A percentile compares a stretch with the other conserved stretches of the same genome.
Conservation (phyloP, 2,329 filamentous ascomycete genomes). For the Aotearoamyces nothofagi region DNA sequence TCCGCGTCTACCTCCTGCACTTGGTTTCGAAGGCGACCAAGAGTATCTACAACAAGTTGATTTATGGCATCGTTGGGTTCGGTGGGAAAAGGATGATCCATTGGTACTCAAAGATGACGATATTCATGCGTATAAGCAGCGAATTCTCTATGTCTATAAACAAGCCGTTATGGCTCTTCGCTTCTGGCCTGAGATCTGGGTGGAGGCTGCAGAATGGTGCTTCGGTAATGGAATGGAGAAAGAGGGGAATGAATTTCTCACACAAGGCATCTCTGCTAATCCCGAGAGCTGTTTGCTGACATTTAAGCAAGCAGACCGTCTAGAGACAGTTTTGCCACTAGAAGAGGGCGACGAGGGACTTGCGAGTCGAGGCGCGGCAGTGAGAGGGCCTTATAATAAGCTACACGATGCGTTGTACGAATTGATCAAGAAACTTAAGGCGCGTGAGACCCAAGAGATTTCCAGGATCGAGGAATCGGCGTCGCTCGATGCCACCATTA, state of each 20-base stretch:
- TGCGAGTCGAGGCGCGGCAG: slow-evolving; percentile 43
- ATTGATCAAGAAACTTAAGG: slow-evolving; percentile 59
- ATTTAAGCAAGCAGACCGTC: slow-evolving; percentile 75
- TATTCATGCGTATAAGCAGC: slow-evolving; percentile 53
- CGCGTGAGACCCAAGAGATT: slow-evolving; percentile 42
- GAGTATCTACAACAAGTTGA: slow-evolving; percentile 76
- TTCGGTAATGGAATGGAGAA: slow-evolving; percentile 59
- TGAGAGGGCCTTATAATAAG: slow-evolving; percentile 68
- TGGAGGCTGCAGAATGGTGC: slow-evolving; percentile 86
- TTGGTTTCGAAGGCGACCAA: slow-evolving; percentile 73
- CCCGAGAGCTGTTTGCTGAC: slow-evolving; percentile 86
- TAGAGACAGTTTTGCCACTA: slow-evolving; percentile 63
- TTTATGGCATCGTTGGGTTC: slow-evolving; percentile 86
- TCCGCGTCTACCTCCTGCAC: slow-evolving; percentile 66
- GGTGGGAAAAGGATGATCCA: slow-evolving; percentile 89
- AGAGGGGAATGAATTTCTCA: slow-evolving; percentile 57
- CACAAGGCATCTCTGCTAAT: slow-evolving; percentile 74
- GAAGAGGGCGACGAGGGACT: slow-evolving; percentile 62
- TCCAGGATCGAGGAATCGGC: slow-evolving; percentile 37
- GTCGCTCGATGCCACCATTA: slow-evolving; percentile 17
- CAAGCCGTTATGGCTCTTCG: slow-evolving; percentile 85
- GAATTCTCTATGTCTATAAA: slow-evolving; percentile 82
- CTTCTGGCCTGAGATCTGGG: slow-evolving; percentile 95
- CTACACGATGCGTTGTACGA: slow-evolving; percentile 80
- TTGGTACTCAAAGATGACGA: slow-evolving; percentile 78